Evolutionary conservation across 2,329 filamentous ascomycete genomes (phyloP), one percentile per base, ranked within the genome.

Genomic region (Colletotrichum neosansevieriae): DNA sequence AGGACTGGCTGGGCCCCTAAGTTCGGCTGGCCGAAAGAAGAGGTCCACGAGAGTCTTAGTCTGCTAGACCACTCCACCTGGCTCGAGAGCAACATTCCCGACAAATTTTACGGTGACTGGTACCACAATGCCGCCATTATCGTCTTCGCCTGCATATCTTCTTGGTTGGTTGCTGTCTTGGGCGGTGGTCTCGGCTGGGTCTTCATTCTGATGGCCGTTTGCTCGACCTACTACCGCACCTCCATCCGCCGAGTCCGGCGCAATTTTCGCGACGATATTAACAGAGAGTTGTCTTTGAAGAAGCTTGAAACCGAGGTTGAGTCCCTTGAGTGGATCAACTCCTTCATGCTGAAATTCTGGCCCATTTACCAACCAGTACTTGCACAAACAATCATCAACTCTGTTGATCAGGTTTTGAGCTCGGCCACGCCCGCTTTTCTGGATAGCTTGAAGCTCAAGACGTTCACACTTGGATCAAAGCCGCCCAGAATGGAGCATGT

Each of bases 241-340:
- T 99, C 96, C 2, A 88, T 98, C 72, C 93, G 95, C 72, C 91
- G 96, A 71, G 94, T 98, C 69, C 91, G 96, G 74, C 91, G 96
- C 73, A 99, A 99, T 79, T 97, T 97, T 79, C 91, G 95, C 68
- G 96, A 99, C 80, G 96, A 99, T 76, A 88, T 99, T 73, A 91
- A 91, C 69, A 91, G 96, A 61, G 94, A 98, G 79, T 86, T 98
- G 85, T 91, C 92, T 12, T 92, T 98, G 80, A 91, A 91, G 79
- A 92, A 88, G 75, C 84, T 99, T 61, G 96, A 98, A 74, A 96
- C 90, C 9, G 96, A 99, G 74, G 90, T 89, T 29, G 96, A 99
- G 81, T 96, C 92, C 64, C 84, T 99, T 56, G 96, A 99, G 79
- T 99, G 96, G 96, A 98, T 99, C 79, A 99, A 99, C 85, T 97